phyloP scores from a whole-genome alignment of 164 flowering plant genomes.

The Chimonanthus salicifolius region DNA sequence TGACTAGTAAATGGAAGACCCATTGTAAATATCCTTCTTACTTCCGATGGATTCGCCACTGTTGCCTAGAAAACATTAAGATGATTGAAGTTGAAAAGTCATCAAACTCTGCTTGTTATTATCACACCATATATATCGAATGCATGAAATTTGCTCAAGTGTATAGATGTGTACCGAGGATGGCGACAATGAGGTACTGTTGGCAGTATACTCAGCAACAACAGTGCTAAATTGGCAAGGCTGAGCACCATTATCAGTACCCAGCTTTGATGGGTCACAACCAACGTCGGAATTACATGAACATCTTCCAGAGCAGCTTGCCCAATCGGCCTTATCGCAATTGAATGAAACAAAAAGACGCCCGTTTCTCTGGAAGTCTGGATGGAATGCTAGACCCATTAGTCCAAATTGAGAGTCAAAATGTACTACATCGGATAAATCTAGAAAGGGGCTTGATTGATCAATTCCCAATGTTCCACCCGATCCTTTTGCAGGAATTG shows the following conservation, averaged over 20 bases:
- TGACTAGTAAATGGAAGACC: constrained; percentile 69
- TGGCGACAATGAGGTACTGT: constrained; percentile 44
- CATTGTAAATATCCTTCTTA: constrained; percentile 86
- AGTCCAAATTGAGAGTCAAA: constrained; percentile 69
- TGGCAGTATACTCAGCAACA: constrained; percentile 65
- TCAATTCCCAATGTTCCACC: constrained; percentile 51
- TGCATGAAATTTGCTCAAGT: background rate
- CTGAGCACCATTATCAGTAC: constrained; percentile 41
- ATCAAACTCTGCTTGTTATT: background rate
- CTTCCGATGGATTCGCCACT: constrained; percentile 64
- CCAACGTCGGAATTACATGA: constrained; percentile 75
- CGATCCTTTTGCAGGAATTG: constrained; percentile 63
- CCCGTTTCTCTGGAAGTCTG: constrained; percentile 65
- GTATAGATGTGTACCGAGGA: constrained; percentile 40
- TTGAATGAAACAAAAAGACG: constrained; percentile 83
- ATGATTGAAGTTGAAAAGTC: background rate
- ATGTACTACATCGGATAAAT: constrained; percentile 68
- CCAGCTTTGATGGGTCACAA: constrained; percentile 81
- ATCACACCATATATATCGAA: background rate
- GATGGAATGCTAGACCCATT: constrained; percentile 88
- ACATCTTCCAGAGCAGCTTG: constrained; percentile 77
- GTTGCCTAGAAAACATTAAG: constrained; percentile 41
- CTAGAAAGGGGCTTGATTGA: constrained; percentile 65
- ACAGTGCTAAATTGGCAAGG: constrained; percentile 83
- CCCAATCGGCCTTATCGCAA: constrained; percentile 61